phyloP scores from a whole-genome alignment of 371 early-diverging fungal genomes.

The Parasitella parasitica region DNA sequence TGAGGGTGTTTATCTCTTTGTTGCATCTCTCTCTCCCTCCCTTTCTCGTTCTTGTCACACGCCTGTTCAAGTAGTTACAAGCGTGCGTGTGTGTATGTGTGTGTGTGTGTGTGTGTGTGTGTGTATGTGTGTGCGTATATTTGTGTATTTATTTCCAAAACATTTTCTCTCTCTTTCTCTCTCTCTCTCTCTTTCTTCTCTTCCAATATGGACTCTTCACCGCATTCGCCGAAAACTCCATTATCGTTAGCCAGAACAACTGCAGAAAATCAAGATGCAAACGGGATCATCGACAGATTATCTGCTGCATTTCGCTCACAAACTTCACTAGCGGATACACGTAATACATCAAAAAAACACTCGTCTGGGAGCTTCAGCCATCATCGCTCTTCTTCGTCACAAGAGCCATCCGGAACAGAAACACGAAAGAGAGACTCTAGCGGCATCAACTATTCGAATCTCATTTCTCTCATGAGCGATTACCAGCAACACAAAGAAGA shows the following conservation, averaged over 20 bases:
- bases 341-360: conserved; percentile 3
- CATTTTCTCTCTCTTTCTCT: background rate
- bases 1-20: background rate
- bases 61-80: no score
- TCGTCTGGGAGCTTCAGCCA: conserved; percentile 10
- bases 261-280: background rate
- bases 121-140: background rate
- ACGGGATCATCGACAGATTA: conserved; percentile 7
- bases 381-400: background rate
- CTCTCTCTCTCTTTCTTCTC: background rate
- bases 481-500: conserved; percentile 1
- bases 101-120: background rate
- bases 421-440: conserved; percentile 6
- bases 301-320: conserved; percentile 16
- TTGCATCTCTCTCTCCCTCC: background rate
- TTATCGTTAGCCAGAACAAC: background rate
- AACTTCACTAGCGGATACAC: background rate
- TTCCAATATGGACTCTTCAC: background rate
- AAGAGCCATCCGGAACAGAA: background rate
- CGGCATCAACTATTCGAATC: conserved; percentile 4
- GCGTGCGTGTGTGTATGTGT: background rate
- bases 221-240: background rate
- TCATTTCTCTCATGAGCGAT: conserved; percentile 1
- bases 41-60: background rate
- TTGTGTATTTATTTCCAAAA: background rate